Percentiles rank a stretch among this genome's conserved stretches.
These are phyloP conservation scores for Euphrasia arctica DNA, from an alignment of 305 asterid genomes.

Conservation along the genomic window DNA sequence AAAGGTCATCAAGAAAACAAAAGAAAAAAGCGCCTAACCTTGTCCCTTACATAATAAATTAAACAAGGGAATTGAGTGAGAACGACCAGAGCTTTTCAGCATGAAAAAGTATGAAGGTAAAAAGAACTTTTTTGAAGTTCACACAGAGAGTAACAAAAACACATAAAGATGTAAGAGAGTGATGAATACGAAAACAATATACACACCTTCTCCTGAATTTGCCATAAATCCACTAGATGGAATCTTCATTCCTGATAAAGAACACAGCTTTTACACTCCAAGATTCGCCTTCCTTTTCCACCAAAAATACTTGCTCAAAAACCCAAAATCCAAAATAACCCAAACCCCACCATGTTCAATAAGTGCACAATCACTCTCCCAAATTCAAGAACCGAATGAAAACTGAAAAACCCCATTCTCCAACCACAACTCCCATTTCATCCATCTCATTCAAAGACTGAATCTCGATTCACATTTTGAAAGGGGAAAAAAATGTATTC, in stretches of 20 bases:
- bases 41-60: not conserved
- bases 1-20: not conserved
- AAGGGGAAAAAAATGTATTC: not conserved
- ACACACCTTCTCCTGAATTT: slow-evolving; percentile 83
- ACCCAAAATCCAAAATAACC: slow-evolving; percentile 19
- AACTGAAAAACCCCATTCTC: not conserved
- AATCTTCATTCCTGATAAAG: slow-evolving; percentile 61
- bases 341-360: not conserved
- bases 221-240: slow-evolving; percentile 68
- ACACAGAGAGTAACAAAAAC: not conserved
- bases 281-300: slow-evolving; percentile 21
- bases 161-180: not conserved
- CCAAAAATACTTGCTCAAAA: slow-evolving; percentile 24
- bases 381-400: not conserved
- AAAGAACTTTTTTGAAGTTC: not conserved
- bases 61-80: not conserved
- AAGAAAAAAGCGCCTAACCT: not conserved
- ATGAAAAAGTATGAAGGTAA: not conserved
- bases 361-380: not conserved
- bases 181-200: not conserved
- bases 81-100: not conserved
- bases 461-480: not conserved
- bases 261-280: slow-evolving; percentile 22
- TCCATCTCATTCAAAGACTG: slow-evolving; percentile 10
- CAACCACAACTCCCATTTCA: slow-evolving; percentile 1